These are phyloP conservation scores for Hymenoscyphus repandus DNA, from an alignment of 2,329 filamentous ascomycete species.

Conservation along the genomic window DNA sequence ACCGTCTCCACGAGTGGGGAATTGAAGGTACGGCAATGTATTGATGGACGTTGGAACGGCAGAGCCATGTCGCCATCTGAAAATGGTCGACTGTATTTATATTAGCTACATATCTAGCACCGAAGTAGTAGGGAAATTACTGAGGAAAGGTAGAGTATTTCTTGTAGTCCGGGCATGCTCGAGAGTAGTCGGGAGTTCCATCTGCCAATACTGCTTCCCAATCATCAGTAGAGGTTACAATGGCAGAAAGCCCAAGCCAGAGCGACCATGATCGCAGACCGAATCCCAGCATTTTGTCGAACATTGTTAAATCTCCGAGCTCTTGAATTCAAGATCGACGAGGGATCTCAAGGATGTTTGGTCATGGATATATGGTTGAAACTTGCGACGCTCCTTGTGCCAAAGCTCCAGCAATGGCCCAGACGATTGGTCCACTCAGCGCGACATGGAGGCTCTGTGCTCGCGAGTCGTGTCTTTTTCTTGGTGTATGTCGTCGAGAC, in stretches of 20 bases:
- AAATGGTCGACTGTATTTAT: slow-evolving; percentile 58
- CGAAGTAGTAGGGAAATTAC: slow-evolving; percentile 12
- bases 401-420: no score
- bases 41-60: slow-evolving; percentile 79
- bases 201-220: slow-evolving; percentile 7
- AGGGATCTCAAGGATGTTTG: not conserved
- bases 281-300: slow-evolving; percentile 6
- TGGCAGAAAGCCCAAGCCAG: slow-evolving; percentile 9
- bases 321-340: not conserved
- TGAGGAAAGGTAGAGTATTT: slow-evolving; percentile 29
- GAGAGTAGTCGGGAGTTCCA: slow-evolving; percentile 11
- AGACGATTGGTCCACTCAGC: no score
- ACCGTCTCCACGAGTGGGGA: slow-evolving; percentile 84
- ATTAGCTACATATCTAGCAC: slow-evolving; percentile 10
- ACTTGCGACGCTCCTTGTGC: no score
- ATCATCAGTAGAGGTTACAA: slow-evolving; percentile 2
- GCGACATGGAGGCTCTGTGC: no score
- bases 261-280: slow-evolving; percentile 14
- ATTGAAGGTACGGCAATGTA: slow-evolving; percentile 81
- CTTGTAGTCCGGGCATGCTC: slow-evolving; percentile 33
- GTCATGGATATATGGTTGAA: no score
- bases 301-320: not conserved
- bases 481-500: not conserved
- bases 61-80: slow-evolving; percentile 75
- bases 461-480: no score